Evolutionary conservation across 176 grass and related monocot species (phyloP).

Genomic region (Zizania latifolia): DNA sequence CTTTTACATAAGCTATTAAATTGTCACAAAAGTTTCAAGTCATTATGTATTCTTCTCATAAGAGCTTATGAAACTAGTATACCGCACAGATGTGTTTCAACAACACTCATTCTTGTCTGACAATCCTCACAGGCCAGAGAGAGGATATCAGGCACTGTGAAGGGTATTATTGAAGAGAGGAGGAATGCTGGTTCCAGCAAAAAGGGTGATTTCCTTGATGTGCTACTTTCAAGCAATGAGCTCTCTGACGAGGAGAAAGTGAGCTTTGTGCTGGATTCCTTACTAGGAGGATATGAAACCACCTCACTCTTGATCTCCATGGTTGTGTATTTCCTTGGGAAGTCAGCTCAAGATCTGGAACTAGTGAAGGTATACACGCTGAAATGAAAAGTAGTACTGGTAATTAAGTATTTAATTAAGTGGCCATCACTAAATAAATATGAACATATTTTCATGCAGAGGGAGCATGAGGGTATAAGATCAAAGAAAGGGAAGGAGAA

Average conservation of each 20-base stretch:
- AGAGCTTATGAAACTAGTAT: background rate
- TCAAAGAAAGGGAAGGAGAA: conserved; percentile 58
- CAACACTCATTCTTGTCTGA: background rate
- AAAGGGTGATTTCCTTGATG: conserved; percentile 69
- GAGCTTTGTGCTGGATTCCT: conserved; percentile 75
- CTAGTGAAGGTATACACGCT: conserved; percentile 55
- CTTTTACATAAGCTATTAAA: background rate
- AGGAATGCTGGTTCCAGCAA: conserved; percentile 39
- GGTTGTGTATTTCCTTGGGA: conserved; percentile 76
- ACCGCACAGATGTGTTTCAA: background rate
- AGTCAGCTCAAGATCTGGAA: conserved; percentile 51
- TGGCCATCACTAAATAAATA: conserved; percentile 8
- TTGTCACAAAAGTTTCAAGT: background rate
- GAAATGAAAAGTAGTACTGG: background rate
- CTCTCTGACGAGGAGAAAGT: conserved; percentile 85
- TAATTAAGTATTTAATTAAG: background rate
- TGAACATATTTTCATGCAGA: conserved; percentile 40
- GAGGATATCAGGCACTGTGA: conserved; percentile 74
- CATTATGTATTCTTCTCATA: background rate
- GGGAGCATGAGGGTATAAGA: conserved; percentile 69
- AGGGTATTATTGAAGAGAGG: conserved; percentile 62
- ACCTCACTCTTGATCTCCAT: conserved; percentile 83
- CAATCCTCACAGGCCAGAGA: conserved; percentile 60
- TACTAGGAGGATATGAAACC: conserved; percentile 82
- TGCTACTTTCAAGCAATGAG: conserved; percentile 57